These are phyloP conservation scores for Cryptomeria japonica DNA, from an alignment of 75 land plant species.

Conservation along the genomic window DNA sequence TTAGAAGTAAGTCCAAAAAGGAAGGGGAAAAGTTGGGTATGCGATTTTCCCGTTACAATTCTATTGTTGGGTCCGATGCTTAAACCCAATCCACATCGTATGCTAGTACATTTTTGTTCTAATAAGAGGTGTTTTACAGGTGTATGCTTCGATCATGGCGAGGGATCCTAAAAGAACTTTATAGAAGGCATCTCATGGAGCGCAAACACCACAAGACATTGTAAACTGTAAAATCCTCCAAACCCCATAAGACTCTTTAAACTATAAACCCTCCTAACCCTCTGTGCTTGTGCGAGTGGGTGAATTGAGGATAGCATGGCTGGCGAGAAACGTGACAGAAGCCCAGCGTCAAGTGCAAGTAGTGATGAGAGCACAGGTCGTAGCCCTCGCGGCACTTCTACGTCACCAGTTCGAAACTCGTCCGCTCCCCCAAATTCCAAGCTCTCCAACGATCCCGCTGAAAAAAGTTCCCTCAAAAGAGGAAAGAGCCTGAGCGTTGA, in stretches of 20 bases:
- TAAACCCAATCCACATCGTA: too few species aligned
- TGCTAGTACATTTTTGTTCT: too few species aligned
- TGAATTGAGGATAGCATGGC: not conserved
- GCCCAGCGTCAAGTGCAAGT: not conserved
- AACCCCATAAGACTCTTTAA: not conserved
- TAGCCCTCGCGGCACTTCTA: not conserved
- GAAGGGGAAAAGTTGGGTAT: too few species aligned
- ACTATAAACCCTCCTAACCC: not conserved
- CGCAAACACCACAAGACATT: too few species aligned
- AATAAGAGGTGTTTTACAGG: too few species aligned
- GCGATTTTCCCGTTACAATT: too few species aligned
- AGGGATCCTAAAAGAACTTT: too few species aligned
- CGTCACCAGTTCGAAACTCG: not conserved
- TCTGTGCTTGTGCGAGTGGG: not conserved
- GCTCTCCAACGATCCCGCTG: not conserved
- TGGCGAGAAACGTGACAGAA: constrained; percentile 2
- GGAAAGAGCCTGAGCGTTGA: not conserved
- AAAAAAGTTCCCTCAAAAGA: not conserved
- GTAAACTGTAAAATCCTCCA: not conserved
- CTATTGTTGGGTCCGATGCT: too few species aligned
- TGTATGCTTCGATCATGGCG: too few species aligned
- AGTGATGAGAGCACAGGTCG: not conserved
- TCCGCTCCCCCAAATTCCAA: not conserved
- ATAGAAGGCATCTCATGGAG: not conserved
- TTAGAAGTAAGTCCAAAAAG: too few species aligned